A percentile compares a stretch with the other conserved stretches of the same genome.
Evolutionary conservation across 2,329 filamentous ascomycete species (phyloP).

Genomic region (Tolypocladium pustulatum): DNA sequence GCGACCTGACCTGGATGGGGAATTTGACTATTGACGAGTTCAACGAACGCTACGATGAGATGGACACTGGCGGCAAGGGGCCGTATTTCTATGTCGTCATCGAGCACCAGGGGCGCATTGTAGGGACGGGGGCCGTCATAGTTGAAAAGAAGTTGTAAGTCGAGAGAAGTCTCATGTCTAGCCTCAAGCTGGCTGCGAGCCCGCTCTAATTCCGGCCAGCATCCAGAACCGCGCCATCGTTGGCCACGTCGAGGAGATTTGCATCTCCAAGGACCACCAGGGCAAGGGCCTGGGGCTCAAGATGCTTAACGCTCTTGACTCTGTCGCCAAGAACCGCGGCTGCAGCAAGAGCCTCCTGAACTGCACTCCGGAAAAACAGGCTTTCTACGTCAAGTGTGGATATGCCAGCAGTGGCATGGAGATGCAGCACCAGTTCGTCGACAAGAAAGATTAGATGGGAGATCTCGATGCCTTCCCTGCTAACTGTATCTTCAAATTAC

Average conservation of each 20-base stretch:
- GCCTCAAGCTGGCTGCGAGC: neutral
- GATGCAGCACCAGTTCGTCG: constrained; percentile 8
- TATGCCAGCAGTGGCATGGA: constrained; percentile 9
- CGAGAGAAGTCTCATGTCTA: fast-evolving
- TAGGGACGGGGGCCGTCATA: constrained; percentile 65
- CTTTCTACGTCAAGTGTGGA: constrained; percentile 51
- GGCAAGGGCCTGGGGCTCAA: constrained; percentile 68
- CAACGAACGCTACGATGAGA: constrained; percentile 57
- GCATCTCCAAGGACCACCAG: constrained; percentile 67
- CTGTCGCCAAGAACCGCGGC: constrained; percentile 59
- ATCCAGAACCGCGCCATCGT: constrained; percentile 59
- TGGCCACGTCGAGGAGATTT: constrained; percentile 79
- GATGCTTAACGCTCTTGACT: constrained; percentile 69
- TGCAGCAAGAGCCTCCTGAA: constrained; percentile 78
- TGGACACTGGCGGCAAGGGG: constrained; percentile 21
- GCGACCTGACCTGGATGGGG: constrained; percentile 67
- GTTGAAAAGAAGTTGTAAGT: constrained; percentile 69
- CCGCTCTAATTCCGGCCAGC: constrained; percentile 16
- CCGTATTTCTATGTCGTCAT: constrained; percentile 65
- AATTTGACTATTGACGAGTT: constrained; percentile 58
- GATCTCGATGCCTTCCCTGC: neutral
- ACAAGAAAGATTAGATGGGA: neutral
- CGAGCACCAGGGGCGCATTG: constrained; percentile 50
- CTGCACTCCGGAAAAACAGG: constrained; percentile 67
- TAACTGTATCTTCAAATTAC: neutral